Evolutionary conservation across 139 green algal genomes (phyloP).

Genomic region (Volvox reticuliferus): DNA sequence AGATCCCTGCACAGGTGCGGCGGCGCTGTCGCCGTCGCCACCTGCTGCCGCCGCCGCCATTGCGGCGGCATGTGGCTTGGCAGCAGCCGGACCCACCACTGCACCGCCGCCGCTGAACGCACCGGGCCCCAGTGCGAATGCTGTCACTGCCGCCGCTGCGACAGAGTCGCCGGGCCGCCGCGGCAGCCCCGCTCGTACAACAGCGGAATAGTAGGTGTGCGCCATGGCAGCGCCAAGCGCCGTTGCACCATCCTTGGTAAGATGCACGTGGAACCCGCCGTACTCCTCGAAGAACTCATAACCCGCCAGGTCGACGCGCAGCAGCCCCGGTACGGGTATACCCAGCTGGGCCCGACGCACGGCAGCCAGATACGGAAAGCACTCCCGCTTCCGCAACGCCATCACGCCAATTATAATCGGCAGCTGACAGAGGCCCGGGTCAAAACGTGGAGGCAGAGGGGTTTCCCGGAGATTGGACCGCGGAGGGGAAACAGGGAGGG

Average conservation of each 20-base stretch:
- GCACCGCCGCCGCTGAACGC: background rate
- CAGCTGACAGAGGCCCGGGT: constrained; percentile 10
- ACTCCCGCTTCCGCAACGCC: constrained; percentile 19
- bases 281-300: constrained; percentile 49
- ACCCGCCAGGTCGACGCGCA: constrained; percentile 20
- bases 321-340: background rate
- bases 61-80: no score
- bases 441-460: background rate
- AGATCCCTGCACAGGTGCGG: background rate
- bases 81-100: background rate
- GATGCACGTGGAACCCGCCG: constrained; percentile 34
- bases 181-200: constrained; percentile 29
- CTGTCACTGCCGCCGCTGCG: background rate
- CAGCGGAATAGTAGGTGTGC: constrained; percentile 26
- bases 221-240: constrained; percentile 3
- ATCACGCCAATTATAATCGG: constrained; percentile 30
- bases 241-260: constrained; percentile 30
- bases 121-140: background rate
- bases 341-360: constrained; percentile 20
- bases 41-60: background rate
- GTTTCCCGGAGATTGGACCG: background rate
- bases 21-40: background rate
- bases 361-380: constrained; percentile 29
- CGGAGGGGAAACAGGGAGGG: background rate
- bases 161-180: background rate